phyloP scores from a whole-genome alignment of 495 filamentous ascomycete species.

The Xylaria intraflava region DNA sequence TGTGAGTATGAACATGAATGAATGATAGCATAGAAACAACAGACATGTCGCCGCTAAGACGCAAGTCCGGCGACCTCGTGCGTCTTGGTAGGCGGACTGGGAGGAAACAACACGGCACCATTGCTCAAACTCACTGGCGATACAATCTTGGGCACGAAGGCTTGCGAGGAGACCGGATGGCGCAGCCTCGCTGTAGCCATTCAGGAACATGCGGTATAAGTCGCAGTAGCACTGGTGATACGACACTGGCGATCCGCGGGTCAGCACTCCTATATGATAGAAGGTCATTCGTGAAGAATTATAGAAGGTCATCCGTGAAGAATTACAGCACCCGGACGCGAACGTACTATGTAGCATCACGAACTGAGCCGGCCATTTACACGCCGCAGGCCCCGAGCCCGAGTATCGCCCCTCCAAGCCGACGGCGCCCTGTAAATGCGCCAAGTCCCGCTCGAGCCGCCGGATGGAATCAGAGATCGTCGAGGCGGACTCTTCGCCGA shows the following conservation, averaged over 20 bases:
- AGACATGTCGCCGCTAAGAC: no score
- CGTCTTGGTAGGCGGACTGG: neutral
- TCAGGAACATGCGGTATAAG: slow-evolving; percentile 23
- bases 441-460: slow-evolving; percentile 16
- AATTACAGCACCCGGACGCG: neutral
- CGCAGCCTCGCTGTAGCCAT: slow-evolving; percentile 24
- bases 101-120: neutral
- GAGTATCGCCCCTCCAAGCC: slow-evolving; percentile 16
- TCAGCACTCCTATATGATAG: no score
- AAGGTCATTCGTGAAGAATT: no score
- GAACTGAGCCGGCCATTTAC: slow-evolving; percentile 17
- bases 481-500: slow-evolving; percentile 18
- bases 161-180: slow-evolving; percentile 17
- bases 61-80: neutral
- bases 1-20: no score
- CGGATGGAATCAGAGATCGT: slow-evolving; percentile 14
- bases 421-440: slow-evolving; percentile 8
- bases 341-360: slow-evolving; percentile 20
- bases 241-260: slow-evolving; percentile 4
- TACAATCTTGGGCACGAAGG: slow-evolving; percentile 15
- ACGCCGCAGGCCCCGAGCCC: slow-evolving; percentile 10
- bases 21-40: no score
- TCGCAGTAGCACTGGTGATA: slow-evolving; percentile 30
- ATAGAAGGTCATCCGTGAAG: no score
- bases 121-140: neutral